phyloP scores from a whole-genome alignment of 2,329 filamentous ascomycete genomes.

The Xylaria sp. region DNA sequence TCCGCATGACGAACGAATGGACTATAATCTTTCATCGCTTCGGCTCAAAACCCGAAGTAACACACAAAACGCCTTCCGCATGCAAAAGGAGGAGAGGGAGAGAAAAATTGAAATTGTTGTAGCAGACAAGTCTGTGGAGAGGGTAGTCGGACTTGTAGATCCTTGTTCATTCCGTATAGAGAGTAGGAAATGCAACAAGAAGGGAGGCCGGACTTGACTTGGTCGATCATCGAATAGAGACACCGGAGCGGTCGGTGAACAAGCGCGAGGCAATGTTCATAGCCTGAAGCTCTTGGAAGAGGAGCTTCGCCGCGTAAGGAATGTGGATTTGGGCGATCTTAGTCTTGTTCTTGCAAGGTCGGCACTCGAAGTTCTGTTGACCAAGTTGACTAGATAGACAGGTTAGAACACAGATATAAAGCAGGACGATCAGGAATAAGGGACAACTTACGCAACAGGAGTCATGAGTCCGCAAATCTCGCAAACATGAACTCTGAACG shows the following conservation, averaged over 20 bases:
- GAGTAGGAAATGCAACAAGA: background rate
- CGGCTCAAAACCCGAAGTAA: background rate
- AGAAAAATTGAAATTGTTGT: background rate
- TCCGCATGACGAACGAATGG: background rate
- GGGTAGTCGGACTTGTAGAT: background rate
- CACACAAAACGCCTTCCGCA: constrained; percentile 24
- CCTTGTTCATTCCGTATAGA: background rate
- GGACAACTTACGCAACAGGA: constrained; percentile 80
- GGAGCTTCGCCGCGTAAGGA: constrained; percentile 92
- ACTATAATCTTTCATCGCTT: background rate
- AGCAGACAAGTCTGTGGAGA: background rate
- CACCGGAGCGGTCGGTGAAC: constrained; percentile 82
- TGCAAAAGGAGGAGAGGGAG: constrained; percentile 17
- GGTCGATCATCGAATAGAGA: constrained; percentile 56
- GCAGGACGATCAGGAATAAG: background rate
- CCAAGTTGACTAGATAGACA: constrained; percentile 66
- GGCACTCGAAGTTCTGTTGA: constrained; percentile 93
- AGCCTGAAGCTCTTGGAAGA: constrained; percentile 95
- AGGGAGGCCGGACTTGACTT: too few relatives aligned
- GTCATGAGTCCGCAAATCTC: constrained; percentile 99
- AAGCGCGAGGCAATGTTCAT: constrained; percentile 99
- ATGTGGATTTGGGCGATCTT: constrained; percentile 97
- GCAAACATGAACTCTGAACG: constrained; percentile 96
- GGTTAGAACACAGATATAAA: background rate
- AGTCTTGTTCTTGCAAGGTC: constrained; percentile 98